phyloP scores from a whole-genome alignment of 2,329 filamentous ascomycete genomes.

The Dothiorella sarmentorum region DNA sequence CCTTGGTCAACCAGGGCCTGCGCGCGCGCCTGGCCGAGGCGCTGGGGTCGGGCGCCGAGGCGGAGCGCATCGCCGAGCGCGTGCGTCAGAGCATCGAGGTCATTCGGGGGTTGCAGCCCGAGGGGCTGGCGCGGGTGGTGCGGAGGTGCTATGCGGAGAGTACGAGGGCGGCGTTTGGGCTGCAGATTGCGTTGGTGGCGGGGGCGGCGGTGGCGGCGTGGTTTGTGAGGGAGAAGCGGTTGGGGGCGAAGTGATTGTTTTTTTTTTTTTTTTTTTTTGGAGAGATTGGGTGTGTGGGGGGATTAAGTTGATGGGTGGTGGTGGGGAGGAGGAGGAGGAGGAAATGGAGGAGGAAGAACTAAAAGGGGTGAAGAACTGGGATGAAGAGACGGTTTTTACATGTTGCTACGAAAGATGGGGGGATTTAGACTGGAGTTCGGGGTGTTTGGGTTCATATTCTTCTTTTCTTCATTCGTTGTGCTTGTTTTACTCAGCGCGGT shows the following conservation, averaged over 20 bases:
- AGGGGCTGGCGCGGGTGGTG: conserved; percentile 57
- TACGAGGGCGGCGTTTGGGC: conserved; percentile 49
- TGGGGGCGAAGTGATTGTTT: conserved; percentile 20
- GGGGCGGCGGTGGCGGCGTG: conserved; percentile 47
- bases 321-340: background rate
- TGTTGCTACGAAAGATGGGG: no score
- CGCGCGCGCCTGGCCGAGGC: conserved; percentile 53
- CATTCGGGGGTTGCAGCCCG: conserved; percentile 62
- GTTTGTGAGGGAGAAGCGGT: conserved; percentile 44
- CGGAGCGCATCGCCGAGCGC: conserved; percentile 62
- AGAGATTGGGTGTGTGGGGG: background rate
- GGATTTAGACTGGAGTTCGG: no score
- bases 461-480: no score
- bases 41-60: conserved; percentile 56
- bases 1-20: conserved; percentile 67
- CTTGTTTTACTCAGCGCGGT: no score
- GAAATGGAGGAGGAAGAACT: background rate
- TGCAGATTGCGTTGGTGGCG: conserved; percentile 50
- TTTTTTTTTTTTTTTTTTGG: no score
- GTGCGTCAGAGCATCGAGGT: conserved; percentile 69
- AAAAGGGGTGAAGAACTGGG: background rate
- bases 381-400: background rate
- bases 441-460: no score
- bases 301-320: background rate
- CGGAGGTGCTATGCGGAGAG: conserved; percentile 63